phyloP scores from a whole-genome alignment of 495 filamentous ascomycete species.

The Aspergillus funiculosus region DNA sequence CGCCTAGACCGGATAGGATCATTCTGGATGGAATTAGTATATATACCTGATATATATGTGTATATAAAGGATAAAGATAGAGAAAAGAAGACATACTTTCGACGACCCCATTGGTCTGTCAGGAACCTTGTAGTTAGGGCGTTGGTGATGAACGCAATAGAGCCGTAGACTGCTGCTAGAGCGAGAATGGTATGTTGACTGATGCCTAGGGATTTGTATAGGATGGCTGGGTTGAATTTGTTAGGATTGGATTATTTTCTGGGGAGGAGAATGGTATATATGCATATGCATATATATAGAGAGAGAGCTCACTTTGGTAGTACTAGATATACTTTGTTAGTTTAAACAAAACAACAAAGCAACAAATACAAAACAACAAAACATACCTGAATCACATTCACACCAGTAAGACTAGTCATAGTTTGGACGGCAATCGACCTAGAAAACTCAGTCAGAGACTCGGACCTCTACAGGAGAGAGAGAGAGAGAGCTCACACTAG shows the following conservation, averaged over 20 bases:
- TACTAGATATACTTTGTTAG: constrained; percentile 27
- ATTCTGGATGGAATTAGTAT: constrained; percentile 31
- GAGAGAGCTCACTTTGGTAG: constrained; percentile 43
- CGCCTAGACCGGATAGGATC: constrained; percentile 46
- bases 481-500: constrained; percentile 34
- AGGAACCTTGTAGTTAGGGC: constrained; percentile 47
- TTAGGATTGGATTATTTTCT: constrained; percentile 1
- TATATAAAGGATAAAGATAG: background rate
- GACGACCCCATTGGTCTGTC: constrained; percentile 56
- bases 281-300: too few relatives aligned
- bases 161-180: constrained; percentile 52
- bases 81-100: constrained; percentile 36
- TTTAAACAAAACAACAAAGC: background rate
- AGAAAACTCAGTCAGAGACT: background rate
- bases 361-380: too few relatives aligned
- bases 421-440: constrained; percentile 54
- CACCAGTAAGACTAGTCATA: constrained; percentile 52
- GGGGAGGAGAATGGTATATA: background rate
- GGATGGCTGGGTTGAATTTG: constrained; percentile 30
- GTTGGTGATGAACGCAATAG: constrained; percentile 49
- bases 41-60: constrained; percentile 6
- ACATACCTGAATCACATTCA: constrained; percentile 50
- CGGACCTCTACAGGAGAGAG: background rate
- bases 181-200: constrained; percentile 45
- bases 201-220: constrained; percentile 54